Evolutionary conservation across 495 filamentous ascomycete species (phyloP), one percentile per base, ranked within the genome.

Genomic region (Penicillium silybi): DNA sequence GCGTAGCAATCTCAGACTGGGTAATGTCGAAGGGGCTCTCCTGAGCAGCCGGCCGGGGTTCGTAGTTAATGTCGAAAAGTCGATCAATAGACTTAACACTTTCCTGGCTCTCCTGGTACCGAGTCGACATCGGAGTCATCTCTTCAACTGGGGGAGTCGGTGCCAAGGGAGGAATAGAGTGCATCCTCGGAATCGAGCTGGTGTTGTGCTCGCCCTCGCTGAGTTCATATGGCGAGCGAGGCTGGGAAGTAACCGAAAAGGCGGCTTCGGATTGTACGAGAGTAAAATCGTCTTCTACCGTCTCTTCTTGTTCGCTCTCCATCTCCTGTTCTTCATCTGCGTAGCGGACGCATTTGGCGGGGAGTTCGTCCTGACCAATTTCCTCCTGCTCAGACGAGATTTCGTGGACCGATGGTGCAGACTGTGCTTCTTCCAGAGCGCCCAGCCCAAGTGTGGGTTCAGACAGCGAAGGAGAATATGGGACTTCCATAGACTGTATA

Each of bases 281-380:
- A 5, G 52, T 60, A 17, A 60, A 26, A 22, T 62, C 65, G 20
- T 61, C 52, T 6, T 70, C 49, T 32, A 58, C 53, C 41, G 46
- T 50, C 34, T 54, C 52, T 40, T 47, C 39, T 8, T 55, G 35
- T 22, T 61, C 61, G 25, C 29, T 54, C 6, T 54, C 52, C 15
- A 55, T 46, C 17, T 66, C 52, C 22, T 63, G 35, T 18, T 55
- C 47, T 6, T 62, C 56, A 39, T 53, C 26, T 53, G 19, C 16
- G 11, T 49, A 17, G 18, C 35, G 22, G n/a, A 37, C 20, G 22
- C 26, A 25, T 19, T 20, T 18, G 2, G 19, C 13, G 13, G 29
- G 2, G 11, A 0, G 3, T 11, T 32, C 29, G 0, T 32, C 10
- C 29, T 53, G 19, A 22, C 25, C 35, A 6, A 39, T 23, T 3